phyloP scores from a whole-genome alignment of 2,329 filamentous ascomycete genomes.

The Calonectria pseudoreteaudii region DNA sequence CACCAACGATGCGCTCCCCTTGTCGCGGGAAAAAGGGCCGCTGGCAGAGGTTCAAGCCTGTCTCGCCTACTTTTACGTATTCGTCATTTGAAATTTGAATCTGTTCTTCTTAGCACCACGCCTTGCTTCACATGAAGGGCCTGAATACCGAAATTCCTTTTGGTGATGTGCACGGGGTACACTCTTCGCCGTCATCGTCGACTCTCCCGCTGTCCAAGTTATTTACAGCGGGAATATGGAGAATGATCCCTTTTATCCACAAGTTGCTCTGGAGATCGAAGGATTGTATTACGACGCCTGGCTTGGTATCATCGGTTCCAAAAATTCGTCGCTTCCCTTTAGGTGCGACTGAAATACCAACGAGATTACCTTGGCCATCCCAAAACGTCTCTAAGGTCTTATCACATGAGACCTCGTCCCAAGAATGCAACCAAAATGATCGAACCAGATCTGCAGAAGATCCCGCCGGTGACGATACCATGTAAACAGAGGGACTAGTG shows the following conservation, averaged over 20 bases:
- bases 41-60: not conserved
- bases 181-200: not conserved
- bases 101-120: not conserved
- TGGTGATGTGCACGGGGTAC: not conserved
- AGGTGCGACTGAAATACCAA: not conserved
- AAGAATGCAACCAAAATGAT: not conserved
- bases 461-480: not conserved
- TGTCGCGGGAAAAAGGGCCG: not conserved
- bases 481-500: not conserved
- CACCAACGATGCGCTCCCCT: not conserved
- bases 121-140: too few species aligned
- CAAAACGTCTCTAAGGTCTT: slow-evolving; percentile 5
- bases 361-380: not conserved
- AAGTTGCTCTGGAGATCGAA: not conserved
- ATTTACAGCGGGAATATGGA: not conserved
- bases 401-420: not conserved
- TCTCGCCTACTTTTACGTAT: not conserved
- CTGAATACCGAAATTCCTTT: not conserved
- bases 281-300: not conserved
- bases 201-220: not conserved
- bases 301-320: not conserved
- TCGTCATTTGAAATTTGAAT: not conserved
- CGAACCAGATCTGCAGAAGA: not conserved
- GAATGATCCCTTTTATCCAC: slow-evolving; percentile 1
- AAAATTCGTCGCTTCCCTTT: not conserved